Percentiles rank a stretch among this genome's conserved stretches.
Conservation (phyloP, 2,329 filamentous ascomycete genomes). For the Fusarium beomiforme region DNA sequence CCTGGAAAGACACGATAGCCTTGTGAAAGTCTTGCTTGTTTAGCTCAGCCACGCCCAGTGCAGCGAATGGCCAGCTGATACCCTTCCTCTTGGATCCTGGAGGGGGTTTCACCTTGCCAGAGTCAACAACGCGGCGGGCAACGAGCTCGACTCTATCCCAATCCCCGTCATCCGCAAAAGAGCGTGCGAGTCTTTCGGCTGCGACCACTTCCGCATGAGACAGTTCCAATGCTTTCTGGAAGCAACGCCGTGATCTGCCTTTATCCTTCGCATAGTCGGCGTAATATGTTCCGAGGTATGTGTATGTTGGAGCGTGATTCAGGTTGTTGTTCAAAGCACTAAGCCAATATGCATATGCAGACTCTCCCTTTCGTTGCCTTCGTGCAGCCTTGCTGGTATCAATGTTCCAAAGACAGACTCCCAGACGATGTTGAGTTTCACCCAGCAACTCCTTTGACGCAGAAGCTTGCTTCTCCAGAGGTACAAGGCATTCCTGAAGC, state of each 20-base stretch:
- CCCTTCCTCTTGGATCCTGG: constrained; percentile 94
- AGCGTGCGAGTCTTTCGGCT: constrained; percentile 84
- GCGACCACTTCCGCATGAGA: constrained; percentile 87
- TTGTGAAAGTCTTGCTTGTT: constrained; percentile 92
- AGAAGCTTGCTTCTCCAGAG: constrained; percentile 70
- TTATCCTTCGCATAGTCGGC: constrained; percentile 90
- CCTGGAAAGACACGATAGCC: constrained; percentile 91
- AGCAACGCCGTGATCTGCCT: constrained; percentile 87
- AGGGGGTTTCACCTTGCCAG: constrained; percentile 89
- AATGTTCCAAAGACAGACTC: constrained; percentile 86
- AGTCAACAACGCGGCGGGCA: constrained; percentile 89
- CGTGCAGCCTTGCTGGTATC: constrained; percentile 79
- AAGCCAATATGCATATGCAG: constrained; percentile 83
- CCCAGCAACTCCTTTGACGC: constrained; percentile 76
- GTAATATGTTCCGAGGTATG: constrained; percentile 89
- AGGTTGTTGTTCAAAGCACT: constrained; percentile 86
- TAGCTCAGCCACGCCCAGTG: constrained; percentile 91
- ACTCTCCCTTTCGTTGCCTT: constrained; percentile 76
- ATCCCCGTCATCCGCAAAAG: constrained; percentile 89
- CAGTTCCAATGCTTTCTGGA: constrained; percentile 94
- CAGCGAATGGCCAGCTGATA: constrained; percentile 95
- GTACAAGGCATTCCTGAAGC: constrained; percentile 74
- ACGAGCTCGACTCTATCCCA: constrained; percentile 98
- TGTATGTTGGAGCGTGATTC: constrained; percentile 90
- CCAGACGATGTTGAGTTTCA: constrained; percentile 87